Conservation (phyloP, 2,329 filamentous ascomycete species). For the Fusarium oxysporum region DNA sequence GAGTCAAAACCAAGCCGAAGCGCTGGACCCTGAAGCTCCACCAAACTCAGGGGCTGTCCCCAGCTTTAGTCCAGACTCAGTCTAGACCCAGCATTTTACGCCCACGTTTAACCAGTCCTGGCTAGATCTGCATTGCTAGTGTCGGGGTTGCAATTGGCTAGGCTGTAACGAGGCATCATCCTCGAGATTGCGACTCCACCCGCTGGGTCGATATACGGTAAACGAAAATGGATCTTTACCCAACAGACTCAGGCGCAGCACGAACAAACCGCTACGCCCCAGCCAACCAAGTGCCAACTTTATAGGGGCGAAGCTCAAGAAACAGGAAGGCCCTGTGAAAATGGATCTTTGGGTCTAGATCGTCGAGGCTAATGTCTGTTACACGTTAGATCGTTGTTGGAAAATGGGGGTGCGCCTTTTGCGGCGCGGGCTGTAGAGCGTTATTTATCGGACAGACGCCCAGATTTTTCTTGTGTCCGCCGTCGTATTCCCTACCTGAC, state of each 20-base stretch:
- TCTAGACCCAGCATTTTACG: background rate
- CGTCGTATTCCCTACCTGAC: background rate
- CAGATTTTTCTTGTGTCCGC: background rate
- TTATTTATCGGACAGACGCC: conserved; percentile 31
- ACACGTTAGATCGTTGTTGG: conserved; percentile 8
- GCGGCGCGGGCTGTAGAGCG: background rate
- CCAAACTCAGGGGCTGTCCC: conserved; percentile 15
- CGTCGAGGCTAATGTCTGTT: conserved; percentile 6
- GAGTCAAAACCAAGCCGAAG: background rate
- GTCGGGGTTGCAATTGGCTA: background rate
- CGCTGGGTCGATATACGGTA: conserved; percentile 22
- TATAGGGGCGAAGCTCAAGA: background rate
- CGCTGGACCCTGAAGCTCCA: background rate
- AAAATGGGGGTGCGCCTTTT: background rate
- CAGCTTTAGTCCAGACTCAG: background rate
- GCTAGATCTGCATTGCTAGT: background rate
- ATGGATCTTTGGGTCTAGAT: conserved; percentile 11
- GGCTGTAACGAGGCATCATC: conserved; percentile 3
- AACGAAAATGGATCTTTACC: conserved; percentile 29
- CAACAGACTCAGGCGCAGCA: background rate
- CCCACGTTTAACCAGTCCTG: background rate
- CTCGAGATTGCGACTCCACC: conserved; percentile 24
- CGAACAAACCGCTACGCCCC: background rate
- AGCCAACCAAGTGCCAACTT: background rate
- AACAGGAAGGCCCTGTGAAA: background rate